A percentile compares a stretch with the other conserved stretches of the same genome.
phyloP scores from a whole-genome alignment of 2,329 filamentous ascomycete species.

The Talaromyces islandicus region DNA sequence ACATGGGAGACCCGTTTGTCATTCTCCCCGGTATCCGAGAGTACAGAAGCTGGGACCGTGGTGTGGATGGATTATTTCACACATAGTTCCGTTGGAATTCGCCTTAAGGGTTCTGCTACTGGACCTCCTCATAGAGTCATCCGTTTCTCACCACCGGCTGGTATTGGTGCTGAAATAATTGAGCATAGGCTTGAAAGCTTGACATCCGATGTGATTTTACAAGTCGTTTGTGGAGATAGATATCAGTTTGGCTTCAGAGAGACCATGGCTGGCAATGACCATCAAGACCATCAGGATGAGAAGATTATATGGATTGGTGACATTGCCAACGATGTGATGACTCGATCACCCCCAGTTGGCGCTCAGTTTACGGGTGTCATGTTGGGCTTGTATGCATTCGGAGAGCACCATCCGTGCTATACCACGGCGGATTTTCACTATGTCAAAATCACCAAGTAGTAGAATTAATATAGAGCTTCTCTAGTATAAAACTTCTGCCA shows the following conservation, averaged over 20 bases:
- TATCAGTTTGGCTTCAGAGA: constrained; percentile 26
- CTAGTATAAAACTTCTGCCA: too few species aligned
- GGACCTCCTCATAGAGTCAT: constrained; percentile 16
- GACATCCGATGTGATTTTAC: constrained; percentile 18
- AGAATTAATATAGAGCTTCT: not conserved
- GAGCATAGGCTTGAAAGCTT: constrained; percentile 11
- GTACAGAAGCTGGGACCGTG: constrained; percentile 49
- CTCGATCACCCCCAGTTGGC: constrained; percentile 32
- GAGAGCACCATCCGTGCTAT: constrained; percentile 34
- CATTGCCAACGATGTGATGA: constrained; percentile 28
- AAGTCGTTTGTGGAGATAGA: constrained; percentile 24
- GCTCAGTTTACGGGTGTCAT: constrained; percentile 42
- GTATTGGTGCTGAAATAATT: constrained; percentile 1
- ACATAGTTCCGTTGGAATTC: constrained; percentile 39
- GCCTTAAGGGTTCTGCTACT: constrained; percentile 12
- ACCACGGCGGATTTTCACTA: constrained; percentile 38
- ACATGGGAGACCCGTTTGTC: constrained; percentile 40
- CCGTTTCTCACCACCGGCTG: constrained; percentile 20
- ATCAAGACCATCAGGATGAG: not conserved
- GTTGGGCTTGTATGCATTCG: constrained; percentile 43
- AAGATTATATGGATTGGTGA: constrained; percentile 20
- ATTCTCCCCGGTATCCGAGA: constrained; percentile 39
- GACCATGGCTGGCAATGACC: not conserved
- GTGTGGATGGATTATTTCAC: constrained; percentile 51
- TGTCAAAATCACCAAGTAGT: constrained; percentile 15